phyloP scores from a whole-genome alignment of 129 eudicot species.

The Tagetes patula region DNA sequence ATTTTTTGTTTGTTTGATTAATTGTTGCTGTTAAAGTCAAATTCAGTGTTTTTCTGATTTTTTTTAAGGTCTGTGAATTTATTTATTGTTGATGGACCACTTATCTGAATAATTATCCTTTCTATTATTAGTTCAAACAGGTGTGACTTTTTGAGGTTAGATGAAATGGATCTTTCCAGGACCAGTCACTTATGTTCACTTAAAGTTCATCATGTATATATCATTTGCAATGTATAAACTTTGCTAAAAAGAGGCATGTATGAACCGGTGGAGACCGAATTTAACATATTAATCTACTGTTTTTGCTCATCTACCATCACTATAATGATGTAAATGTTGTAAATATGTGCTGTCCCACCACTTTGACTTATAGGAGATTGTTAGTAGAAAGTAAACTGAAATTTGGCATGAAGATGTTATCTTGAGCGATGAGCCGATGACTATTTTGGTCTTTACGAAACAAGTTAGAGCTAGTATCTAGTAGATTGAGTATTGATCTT shows the following conservation, averaged over 20 bases:
- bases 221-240: slow-evolving; percentile 11
- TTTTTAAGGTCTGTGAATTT: slow-evolving; percentile 14
- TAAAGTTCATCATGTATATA: background rate
- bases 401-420: slow-evolving; percentile 19
- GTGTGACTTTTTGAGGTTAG: slow-evolving; percentile 19
- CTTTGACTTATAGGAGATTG: slow-evolving; percentile 13
- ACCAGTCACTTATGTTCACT: background rate
- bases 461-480: slow-evolving; percentile 18
- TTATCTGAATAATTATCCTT: slow-evolving; percentile 10
- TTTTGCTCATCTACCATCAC: slow-evolving; percentile 17
- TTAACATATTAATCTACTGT: slow-evolving; percentile 17
- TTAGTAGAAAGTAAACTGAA: slow-evolving; percentile 11
- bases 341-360: slow-evolving; percentile 21
- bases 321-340: slow-evolving; percentile 8
- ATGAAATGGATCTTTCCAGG: slow-evolving; percentile 18
- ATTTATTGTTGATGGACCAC: slow-evolving; percentile 38
- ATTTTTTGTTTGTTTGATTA: slow-evolving; percentile 8
- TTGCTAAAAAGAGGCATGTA: background rate
- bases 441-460: slow-evolving; percentile 8
- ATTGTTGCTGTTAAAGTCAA: slow-evolving; percentile 6
- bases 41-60: background rate
- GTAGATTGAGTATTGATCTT: background rate
- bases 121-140: slow-evolving; percentile 25
- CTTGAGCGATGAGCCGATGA: background rate
- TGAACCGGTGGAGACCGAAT: slow-evolving; percentile 22